Evolutionary conservation across 225 moss, liverwort and hornwort species (phyloP), one percentile per base, ranked within the genome.

Genomic region (Physcomitrium patens): DNA sequence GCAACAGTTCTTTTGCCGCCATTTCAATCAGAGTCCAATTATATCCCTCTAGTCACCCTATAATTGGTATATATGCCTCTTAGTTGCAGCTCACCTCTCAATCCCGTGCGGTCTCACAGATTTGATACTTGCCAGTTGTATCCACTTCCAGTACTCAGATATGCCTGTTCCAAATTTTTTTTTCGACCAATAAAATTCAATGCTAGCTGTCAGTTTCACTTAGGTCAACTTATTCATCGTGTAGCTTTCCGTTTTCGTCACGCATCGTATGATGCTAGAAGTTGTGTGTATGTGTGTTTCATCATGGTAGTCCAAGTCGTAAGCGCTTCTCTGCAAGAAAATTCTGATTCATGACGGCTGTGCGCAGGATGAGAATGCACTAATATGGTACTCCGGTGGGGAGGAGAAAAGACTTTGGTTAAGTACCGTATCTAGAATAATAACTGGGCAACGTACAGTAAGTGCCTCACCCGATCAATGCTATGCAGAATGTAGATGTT

Each of bases 371-470:
- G 91, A 91, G 84, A 87, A 81, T 80, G 78, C 89, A 56, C 75
- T 93, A 59, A 88, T 93, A 60, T 93, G 93, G 93, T 93, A 75
- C 59, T 91, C 91, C 49, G 93, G 88, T 19, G 85, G 84, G 80
- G 91, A 86, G 82, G 93, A 93, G 77, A 91, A 91, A 74, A 80
- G 79, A 71, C 86, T 93, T 43, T 86, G 83, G 84, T 73, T 91
- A 78, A 93, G 70, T 72, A 77, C 86, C 52, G 91, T 93, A 12
- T 77, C 86, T 28, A 78, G 72, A 44, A 93, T 91, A 60, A 75
- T 86, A 72, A 89, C 89, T 73, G 93, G 93, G 51, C 91, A 93
- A 79, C 91, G 86, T 50, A 93, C 93, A 60, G 91, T 93, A 82
- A 89, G 92, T 84, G 17, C 47, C 22, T 69, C 47, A 63, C 26